These are phyloP conservation scores for Aphanocladium album DNA, from an alignment of 2,329 filamentous ascomycete species.

Conservation along the genomic window DNA sequence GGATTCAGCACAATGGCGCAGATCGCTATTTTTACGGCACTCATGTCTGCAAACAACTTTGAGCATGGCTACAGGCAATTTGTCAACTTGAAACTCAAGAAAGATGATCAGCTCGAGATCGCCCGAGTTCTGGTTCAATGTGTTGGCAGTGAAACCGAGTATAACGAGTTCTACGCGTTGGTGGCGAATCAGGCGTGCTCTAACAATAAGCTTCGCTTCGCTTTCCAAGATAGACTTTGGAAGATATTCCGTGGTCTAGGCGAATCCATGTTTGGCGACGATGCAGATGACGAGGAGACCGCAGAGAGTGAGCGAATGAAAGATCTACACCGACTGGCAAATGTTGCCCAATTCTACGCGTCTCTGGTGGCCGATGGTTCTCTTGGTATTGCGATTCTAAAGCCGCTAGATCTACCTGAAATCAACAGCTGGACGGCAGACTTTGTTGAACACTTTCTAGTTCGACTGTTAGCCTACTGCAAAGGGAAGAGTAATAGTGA, in stretches of 20 bases:
- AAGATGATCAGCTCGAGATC: slow-evolving; percentile 79
- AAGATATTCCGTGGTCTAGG: slow-evolving; percentile 79
- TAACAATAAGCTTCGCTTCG: slow-evolving; percentile 71
- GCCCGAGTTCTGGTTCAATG: slow-evolving; percentile 85
- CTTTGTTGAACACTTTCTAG: slow-evolving; percentile 76
- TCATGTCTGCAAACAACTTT: slow-evolving; percentile 79
- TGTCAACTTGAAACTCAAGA: slow-evolving; percentile 78
- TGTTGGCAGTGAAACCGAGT: slow-evolving; percentile 71
- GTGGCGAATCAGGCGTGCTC: slow-evolving; percentile 74
- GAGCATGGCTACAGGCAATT: slow-evolving; percentile 79
- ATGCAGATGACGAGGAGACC: slow-evolving; percentile 51
- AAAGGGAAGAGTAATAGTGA: slow-evolving; percentile 41
- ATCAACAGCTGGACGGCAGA: slow-evolving; percentile 69
- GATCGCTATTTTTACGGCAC: slow-evolving; percentile 85
- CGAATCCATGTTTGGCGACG: slow-evolving; percentile 67
- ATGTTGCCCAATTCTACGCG: slow-evolving; percentile 52
- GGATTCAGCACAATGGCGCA: slow-evolving; percentile 84
- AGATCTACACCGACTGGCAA: slow-evolving; percentile 47
- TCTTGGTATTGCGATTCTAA: slow-evolving; percentile 47
- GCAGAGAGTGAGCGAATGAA: slow-evolving; percentile 41
- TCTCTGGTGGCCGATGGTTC: slow-evolving; percentile 42
- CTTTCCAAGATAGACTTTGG: slow-evolving; percentile 84
- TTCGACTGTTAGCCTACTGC: slow-evolving; percentile 67
- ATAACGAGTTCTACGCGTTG: slow-evolving; percentile 91
- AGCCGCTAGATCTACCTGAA: slow-evolving; percentile 73